Base-by-base conservation (phyloP, 2,329 filamentous ascomycete genomes). In the Fusarium lyarnte region DNA sequence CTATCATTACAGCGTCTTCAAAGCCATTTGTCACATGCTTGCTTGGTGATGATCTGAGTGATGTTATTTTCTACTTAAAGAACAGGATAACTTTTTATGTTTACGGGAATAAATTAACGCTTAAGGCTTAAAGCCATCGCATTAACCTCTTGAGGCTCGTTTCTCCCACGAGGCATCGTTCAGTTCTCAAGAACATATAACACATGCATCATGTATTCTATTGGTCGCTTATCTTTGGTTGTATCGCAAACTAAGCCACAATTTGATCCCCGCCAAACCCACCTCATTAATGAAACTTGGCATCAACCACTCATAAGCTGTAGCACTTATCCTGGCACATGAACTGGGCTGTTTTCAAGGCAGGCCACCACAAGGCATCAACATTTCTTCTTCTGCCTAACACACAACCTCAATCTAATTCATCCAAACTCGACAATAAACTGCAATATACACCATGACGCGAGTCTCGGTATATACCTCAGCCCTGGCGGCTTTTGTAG, bases 381-480 rank as follows among this genome's bases (percentile, higher is more conserved):
- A 73, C 66, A 67, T 73, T 69, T 73, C 63, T 63, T 69, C 66
- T 55, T 73, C 66, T 60, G 53, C 45, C 58, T 61, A 42, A 52
- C 53, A 52, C 65, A 46, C 61, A 59, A 49, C 39, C 12, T 31
- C 25, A 47, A 29, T 52, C 35, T 35, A 36, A 49, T 46, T 53
- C 43, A 25, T 63, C 46, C 29, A 35, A 39, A 47, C 27, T 54
- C 17, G 19, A 36, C 36, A 25, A 31, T 31, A 53, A 29, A 62
- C 29, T 53, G 41, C 61, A 51, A 38, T 38, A 52, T 58, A 63
- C 61, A 74, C 62, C 63, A 86, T 86, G 85, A 86, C 84, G 41
- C 81, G 84, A 54, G 79, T 80, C 45, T 80, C 78, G 36, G 82
- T 86, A 41, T 87, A 87, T 71, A 79, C 78, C 63, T 76, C 81